These are phyloP conservation scores for Hypoxylon cercidicola DNA, from an alignment of 495 filamentous ascomycete species.

Conservation along the genomic window DNA sequence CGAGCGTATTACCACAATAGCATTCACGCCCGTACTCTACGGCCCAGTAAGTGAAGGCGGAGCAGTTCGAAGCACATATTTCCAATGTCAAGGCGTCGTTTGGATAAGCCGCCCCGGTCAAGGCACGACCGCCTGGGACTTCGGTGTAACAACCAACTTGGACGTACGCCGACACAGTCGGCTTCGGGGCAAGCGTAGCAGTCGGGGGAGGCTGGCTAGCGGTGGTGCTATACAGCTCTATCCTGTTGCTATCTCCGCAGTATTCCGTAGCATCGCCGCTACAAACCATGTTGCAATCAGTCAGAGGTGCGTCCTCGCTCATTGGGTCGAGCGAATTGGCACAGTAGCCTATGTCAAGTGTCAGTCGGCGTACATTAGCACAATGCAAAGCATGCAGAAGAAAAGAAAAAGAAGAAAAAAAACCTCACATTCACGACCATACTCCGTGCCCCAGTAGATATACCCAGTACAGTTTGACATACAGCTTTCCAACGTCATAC, in stretches of 20 bases:
- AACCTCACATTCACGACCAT: constrained; percentile 60
- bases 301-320: constrained; percentile 50
- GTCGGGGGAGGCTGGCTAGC: constrained; percentile 45
- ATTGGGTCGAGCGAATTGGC: constrained; percentile 55
- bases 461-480: constrained; percentile 58
- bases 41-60: constrained; percentile 48
- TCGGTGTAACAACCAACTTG: constrained; percentile 60
- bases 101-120: constrained; percentile 46
- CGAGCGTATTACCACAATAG: constrained; percentile 52
- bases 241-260: constrained; percentile 57
- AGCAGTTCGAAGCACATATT: constrained; percentile 45
- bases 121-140: constrained; percentile 50
- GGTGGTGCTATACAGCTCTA: constrained; percentile 59
- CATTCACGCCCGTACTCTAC: constrained; percentile 52
- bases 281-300: constrained; percentile 64
- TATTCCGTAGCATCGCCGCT: constrained; percentile 55
- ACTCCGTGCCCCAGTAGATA: constrained; percentile 61
- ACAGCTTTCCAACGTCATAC: constrained; percentile 62
- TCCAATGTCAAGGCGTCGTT: constrained; percentile 50
- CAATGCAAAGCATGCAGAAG: background rate
- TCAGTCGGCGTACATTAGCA: constrained; percentile 12
- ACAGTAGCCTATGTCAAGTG: constrained; percentile 53
- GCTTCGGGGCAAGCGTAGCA: constrained; percentile 46
- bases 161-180: constrained; percentile 48
- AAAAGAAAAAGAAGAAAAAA: too few species aligned